Conservation (phyloP, 225 moss, liverwort and hornwort species). For the Neckera pumila region DNA sequence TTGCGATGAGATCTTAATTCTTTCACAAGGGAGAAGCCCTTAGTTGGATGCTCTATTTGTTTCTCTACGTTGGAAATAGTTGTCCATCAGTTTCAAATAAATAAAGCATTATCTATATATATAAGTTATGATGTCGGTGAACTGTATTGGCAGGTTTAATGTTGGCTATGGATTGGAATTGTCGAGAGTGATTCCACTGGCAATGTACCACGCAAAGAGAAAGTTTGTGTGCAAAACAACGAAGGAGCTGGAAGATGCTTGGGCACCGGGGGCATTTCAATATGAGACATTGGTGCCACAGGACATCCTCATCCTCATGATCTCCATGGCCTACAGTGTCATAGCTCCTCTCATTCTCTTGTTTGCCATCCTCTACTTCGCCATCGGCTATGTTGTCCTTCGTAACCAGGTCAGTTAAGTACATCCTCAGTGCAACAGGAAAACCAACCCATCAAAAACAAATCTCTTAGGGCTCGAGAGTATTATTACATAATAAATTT, state of each 20-base stretch:
- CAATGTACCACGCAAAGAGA: conserved; percentile 27
- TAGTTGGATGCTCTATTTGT: not conserved
- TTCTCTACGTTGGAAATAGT: not conserved
- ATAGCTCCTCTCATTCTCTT: conserved; percentile 43
- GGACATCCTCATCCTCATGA: conserved; percentile 47
- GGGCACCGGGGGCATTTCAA: conserved; percentile 31
- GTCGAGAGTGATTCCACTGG: conserved; percentile 31
- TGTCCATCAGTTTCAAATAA: no score
- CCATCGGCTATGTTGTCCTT: conserved; percentile 41
- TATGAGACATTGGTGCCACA: conserved; percentile 36
- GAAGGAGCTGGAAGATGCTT: conserved; percentile 41
- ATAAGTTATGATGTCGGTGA: not conserved
- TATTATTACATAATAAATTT: not conserved
- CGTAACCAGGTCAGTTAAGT: conserved; percentile 26
- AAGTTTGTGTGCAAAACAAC: conserved; percentile 34
- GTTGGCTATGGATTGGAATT: conserved; percentile 52
- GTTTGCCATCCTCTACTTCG: conserved; percentile 45
- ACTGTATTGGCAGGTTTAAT: conserved; percentile 14
- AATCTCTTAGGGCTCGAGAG: not conserved
- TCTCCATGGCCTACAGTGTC: conserved; percentile 44
- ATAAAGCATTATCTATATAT: not conserved
- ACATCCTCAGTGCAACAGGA: not conserved
- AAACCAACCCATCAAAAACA: no score
- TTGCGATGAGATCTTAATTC: not conserved
- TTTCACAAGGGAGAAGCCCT: not conserved